Evolutionary conservation across 371 early-diverging fungal genomes (phyloP), one percentile per base, ranked within the genome.

Genomic region (Nematocida ausubeli): DNA sequence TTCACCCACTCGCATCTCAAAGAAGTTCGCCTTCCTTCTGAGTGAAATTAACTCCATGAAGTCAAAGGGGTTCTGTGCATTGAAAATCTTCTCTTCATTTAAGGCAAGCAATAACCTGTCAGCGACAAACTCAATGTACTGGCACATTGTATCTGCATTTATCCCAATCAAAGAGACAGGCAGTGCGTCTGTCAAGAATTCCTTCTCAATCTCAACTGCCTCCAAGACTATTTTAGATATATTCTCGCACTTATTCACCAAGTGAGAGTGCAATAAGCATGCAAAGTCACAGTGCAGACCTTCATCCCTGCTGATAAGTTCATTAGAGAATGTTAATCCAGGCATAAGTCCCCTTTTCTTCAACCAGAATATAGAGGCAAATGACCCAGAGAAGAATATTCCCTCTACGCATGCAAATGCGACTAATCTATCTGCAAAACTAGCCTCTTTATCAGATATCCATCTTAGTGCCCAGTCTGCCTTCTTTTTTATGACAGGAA

Each of bases 331-430:
- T 57, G 98, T 95, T 69, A 98, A 89, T 28, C 99, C 99, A 28
- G 96, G 95, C 98, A 97, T 96, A 57, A 96, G 85, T 56, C 97
- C 98, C 83, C 97, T 91, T 88, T 98, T 98, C 90, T 96, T 96
- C 82, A 98, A 90, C 98, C 98, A 98, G 85, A 96, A 98, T 88
- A 98, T 98, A 49, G 97, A 89, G 2, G 98, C 97, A 87, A 98
- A 87, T 24, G 96, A 90, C 7, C 98, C 98, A 60, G 93, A 93
- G 88, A 98, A 98, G 90, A 98, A 98, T 84, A 98, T 95, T 65
- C 99, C 99, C 85, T 98, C 99, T 26, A 98, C 96, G 51, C 95
- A 96, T 56, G 97, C 96, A 88, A 98, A 98, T 58, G 98, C 99
- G 39, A 96, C 91, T 28, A 96, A 88, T 71, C 99, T 90, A 81